Evolutionary conservation across 1,284 basidiomycete genomes (phyloP).

Genomic region (Malassezia arunalokei): DNA sequence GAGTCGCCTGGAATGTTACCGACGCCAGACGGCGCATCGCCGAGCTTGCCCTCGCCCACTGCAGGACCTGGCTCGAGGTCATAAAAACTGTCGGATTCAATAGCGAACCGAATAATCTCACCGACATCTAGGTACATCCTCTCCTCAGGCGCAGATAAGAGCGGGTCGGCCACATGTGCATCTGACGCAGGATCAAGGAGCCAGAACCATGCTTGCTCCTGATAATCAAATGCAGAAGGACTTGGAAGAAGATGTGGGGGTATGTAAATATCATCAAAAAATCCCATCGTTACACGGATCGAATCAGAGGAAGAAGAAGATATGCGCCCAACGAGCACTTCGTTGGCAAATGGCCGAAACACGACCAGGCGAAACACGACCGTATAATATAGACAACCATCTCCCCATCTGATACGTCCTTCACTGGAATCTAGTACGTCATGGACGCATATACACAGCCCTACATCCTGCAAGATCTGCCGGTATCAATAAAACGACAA

Average conservation of each 20-base stretch:
- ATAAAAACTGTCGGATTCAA: conserved; percentile 76
- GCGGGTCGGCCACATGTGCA: conserved; percentile 24
- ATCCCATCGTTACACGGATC: conserved; percentile 61
- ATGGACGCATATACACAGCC: conserved; percentile 75
- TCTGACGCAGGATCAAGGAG: conserved; percentile 43
- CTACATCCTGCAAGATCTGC: conserved; percentile 73
- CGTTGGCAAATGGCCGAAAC: conserved; percentile 79
- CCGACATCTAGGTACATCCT: conserved; percentile 74
- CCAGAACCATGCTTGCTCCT: conserved; percentile 48
- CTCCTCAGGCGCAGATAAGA: conserved; percentile 48
- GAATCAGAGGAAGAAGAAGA: conserved; percentile 47
- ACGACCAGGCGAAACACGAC: conserved; percentile 81
- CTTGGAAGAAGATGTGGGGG: conserved; percentile 56
- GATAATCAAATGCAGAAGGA: conserved; percentile 58
- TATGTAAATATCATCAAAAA: conserved; percentile 89
- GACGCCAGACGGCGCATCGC: conserved; percentile 23
- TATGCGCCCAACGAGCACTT: conserved; percentile 78
- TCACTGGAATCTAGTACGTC: conserved; percentile 75
- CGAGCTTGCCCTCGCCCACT: conserved; percentile 16
- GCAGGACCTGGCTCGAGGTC: conserved; percentile 76
- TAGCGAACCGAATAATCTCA: conserved; percentile 72
- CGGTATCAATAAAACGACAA: background rate
- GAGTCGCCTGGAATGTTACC: conserved; percentile 52
- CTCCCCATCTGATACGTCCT: conserved; percentile 83
- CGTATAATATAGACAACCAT: conserved; percentile 88